A percentile compares a stretch with the other conserved stretches of the same genome.
Conservation (phyloP, 208 protist species). For the Wallacemonas sp. region DNA sequence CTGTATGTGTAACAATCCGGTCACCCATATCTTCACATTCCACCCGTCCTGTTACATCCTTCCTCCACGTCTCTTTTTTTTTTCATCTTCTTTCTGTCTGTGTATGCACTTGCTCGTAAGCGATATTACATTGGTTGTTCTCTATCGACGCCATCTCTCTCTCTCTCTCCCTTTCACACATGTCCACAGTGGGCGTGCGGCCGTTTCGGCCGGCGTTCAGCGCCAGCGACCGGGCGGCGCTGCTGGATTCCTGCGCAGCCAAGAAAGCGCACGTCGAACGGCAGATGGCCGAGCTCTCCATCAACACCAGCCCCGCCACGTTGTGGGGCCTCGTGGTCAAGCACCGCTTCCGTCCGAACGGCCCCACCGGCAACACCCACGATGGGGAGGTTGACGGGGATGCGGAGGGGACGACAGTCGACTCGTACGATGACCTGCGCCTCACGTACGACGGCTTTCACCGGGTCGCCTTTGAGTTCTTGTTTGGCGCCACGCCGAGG, state of each 20-base stretch:
- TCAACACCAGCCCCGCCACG: constrained; percentile 68
- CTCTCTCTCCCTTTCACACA: constrained; percentile 12
- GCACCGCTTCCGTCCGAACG: constrained; percentile 34
- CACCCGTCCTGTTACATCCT: too few relatives aligned
- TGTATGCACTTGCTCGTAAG: neutral
- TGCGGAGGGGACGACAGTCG: constrained; percentile 13
- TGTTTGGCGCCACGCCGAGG: constrained; percentile 62
- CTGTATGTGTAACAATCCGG: too few relatives aligned
- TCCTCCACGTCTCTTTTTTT: constrained; percentile 7
- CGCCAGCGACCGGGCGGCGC: constrained; percentile 20
- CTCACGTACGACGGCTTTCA: constrained; percentile 74
- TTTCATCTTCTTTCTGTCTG: constrained; percentile 10
- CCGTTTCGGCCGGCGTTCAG: constrained; percentile 22
- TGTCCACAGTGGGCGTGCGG: neutral
- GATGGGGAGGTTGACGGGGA: neutral
- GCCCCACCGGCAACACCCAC: too few relatives aligned
- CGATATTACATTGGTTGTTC: too few relatives aligned
- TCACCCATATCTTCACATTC: too few relatives aligned
- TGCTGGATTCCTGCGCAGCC: constrained; percentile 43
- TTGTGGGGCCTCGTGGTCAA: constrained; percentile 83
- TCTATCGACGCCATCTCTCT: too few relatives aligned
- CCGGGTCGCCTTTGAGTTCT: constrained; percentile 67
- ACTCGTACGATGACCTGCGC: constrained; percentile 69
- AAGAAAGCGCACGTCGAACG: constrained; percentile 56
- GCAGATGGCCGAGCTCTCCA: constrained; percentile 50